These are phyloP conservation scores for Scleroderma citrinum DNA, from an alignment of 768 basidiomycete species.

Conservation along the genomic window DNA sequence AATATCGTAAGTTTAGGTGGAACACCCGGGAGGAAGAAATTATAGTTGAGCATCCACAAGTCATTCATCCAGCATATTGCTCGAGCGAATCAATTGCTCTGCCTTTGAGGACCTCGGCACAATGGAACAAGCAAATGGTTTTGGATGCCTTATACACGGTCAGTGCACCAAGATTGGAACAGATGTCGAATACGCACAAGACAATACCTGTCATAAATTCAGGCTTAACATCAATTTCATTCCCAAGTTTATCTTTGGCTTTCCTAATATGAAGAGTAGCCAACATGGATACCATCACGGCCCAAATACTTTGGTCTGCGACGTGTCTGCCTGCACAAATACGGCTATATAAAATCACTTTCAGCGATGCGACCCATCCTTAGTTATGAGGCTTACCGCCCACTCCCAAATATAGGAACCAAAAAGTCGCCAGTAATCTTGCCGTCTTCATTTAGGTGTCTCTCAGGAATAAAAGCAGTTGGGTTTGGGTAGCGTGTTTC, in stretches of 20 bases:
- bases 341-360: neutral
- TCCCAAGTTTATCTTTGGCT: constrained; percentile 15
- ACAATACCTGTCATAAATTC: constrained; percentile 8
- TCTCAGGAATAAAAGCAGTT: constrained; percentile 48
- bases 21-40: too few relatives aligned
- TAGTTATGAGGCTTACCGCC: too few relatives aligned
- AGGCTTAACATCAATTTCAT: constrained; percentile 17
- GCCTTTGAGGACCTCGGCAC: neutral
- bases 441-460: constrained; percentile 33
- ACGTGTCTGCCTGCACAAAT: constrained; percentile 17
- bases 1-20: too few relatives aligned
- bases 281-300: constrained; percentile 14
- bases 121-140: neutral
- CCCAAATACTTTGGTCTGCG: constrained; percentile 15
- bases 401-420: too few relatives aligned
- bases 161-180: too few relatives aligned
- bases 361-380: too few relatives aligned
- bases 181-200: neutral
- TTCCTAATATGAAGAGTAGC: constrained; percentile 17
- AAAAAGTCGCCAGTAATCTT: too few relatives aligned
- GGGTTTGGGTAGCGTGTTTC: constrained; percentile 46
- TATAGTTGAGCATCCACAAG: too few relatives aligned
- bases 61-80: neutral
- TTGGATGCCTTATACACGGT: neutral
- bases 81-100: neutral